Conservation (phyloP, 2,329 filamentous ascomycete species). For the Sclerotinia borealis region DNA sequence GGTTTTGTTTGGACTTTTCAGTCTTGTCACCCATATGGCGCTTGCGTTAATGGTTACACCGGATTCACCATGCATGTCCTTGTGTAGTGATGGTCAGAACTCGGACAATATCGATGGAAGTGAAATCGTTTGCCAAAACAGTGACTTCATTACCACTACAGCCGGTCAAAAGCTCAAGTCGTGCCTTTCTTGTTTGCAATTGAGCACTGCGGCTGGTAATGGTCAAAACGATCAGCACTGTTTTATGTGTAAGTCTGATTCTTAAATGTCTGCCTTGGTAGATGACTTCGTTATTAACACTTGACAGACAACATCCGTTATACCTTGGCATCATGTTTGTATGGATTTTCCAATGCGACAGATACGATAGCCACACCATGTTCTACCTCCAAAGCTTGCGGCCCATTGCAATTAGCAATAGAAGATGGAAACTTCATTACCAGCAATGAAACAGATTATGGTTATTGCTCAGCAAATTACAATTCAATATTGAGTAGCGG, state of each 20-base stretch:
- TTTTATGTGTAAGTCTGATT: conserved; percentile 28
- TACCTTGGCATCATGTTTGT: conserved; percentile 26
- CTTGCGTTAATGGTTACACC: conserved; percentile 43
- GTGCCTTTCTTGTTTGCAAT: conserved; percentile 29
- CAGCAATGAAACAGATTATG: conserved; percentile 20
- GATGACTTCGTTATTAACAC: neutral
- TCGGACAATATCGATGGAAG: conserved; percentile 36
- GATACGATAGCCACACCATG: conserved; percentile 24
- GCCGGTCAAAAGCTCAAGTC: conserved; percentile 25
- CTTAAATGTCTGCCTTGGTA: neutral
- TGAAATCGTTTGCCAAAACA: conserved; percentile 38
- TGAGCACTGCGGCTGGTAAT: conserved; percentile 22
- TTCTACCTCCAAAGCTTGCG: conserved; percentile 22
- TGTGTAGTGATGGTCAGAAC: conserved; percentile 38
- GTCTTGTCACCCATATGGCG: neutral
- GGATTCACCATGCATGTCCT: conserved; percentile 43
- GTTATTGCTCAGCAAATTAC: conserved; percentile 26
- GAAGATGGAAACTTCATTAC: conserved; percentile 22
- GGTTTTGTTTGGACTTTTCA: neutral
- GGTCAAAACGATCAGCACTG: conserved; percentile 27
- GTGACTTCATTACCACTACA: conserved; percentile 19
- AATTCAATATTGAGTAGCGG: conserved; percentile 17
- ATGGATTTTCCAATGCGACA: conserved; percentile 23
- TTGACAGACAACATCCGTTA: conserved; percentile 30
- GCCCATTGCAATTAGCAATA: conserved; percentile 22